Conservation (phyloP, 1,139 yeast species). For the Candida buenavistaensis region DNA sequence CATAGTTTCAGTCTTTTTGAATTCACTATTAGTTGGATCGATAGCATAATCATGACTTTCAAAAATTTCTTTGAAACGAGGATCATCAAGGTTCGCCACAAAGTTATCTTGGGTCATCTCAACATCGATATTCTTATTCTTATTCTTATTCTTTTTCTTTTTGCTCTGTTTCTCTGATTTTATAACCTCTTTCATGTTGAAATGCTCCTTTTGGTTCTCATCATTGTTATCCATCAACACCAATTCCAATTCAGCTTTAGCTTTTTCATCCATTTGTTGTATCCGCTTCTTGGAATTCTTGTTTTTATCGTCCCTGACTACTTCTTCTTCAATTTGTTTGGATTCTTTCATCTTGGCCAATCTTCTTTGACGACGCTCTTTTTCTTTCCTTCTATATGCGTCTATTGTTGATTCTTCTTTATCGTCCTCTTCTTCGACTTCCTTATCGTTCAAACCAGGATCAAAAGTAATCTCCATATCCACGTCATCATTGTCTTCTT, state of each 20-base stretch:
- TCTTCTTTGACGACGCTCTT: conserved; percentile 85
- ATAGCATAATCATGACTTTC: conserved; percentile 90
- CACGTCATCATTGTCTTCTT: conserved; percentile 58
- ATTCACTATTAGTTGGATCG: conserved; percentile 86
- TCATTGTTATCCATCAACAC: conserved; percentile 69
- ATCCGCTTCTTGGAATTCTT: conserved; percentile 14
- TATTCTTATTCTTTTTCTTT: conserved; percentile 39
- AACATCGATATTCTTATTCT: conserved; percentile 40
- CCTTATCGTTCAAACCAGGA: conserved; percentile 70
- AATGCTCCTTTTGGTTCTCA: conserved; percentile 54
- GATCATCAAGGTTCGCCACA: conserved; percentile 69
- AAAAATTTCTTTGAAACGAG: conserved; percentile 84
- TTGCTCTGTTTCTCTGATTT: conserved; percentile 72
- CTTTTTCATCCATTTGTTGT: conserved; percentile 42
- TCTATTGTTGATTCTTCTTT: conserved; percentile 78
- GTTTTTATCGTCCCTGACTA: conserved; percentile 14
- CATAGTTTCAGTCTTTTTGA: conserved; percentile 86
- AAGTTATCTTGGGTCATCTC: conserved; percentile 61
- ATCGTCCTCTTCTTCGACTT: conserved; percentile 23
- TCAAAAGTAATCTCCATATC: conserved; percentile 97
- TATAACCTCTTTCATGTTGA: conserved; percentile 75
- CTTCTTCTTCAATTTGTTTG: conserved; percentile 41
- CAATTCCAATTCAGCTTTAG: conserved; percentile 72
- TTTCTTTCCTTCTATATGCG: conserved; percentile 82
- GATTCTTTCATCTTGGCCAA: conserved; percentile 67